Base-by-base conservation (phyloP, 495 filamentous ascomycete species). In the Penicillium odoratum region DNA sequence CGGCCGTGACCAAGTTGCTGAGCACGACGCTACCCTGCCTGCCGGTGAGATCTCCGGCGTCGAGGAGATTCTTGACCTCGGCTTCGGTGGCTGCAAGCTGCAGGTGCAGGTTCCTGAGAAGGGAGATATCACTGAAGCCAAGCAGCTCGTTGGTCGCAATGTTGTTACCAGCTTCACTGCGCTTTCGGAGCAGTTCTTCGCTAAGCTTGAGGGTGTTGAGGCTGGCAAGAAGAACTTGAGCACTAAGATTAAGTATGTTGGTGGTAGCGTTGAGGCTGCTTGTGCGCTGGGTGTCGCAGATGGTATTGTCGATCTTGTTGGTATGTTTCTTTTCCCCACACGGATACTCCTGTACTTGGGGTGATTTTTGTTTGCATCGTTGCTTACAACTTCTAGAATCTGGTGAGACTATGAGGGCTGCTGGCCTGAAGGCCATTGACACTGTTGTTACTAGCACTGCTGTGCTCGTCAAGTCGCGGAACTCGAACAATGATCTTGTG, bases 391-490 rank as follows among this genome's bases (percentile, higher is more conserved):
- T n/a, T 13, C 0, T 31, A 97, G 94, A 98, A 83, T 98, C 94
- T 38, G 94, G 94, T 48, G 93, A 97, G 68, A 98, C 94, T 10
- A 98, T 98, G 94, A 91, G 88, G 66, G 94, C 92, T 3, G 93
- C 93, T 34, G 95, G 95, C n/a, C 81, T 98, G 44, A 95, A 94
- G 72, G 85, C 95, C 58, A 97, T 98, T 67, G 92, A 92, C 59
- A 98, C 94, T 3, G 92, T 98, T 16, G 80, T 97, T 29, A 85
- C 89, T 52, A 91, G 88, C 54, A 91, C 85, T 4, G 92, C 94
- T 26, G 83, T 97, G 28, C 83, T 98, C 34, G 92, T 98, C 78
- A 93, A 93, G 75, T 96, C 93, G 33, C 93, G 88, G 62, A 80
- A 85, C 59, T 87, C 93, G n/a, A 88, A 87, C 61, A 89, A 94